Evolutionary conservation across 225 moss, liverwort and hornwort species (phyloP), one percentile per base, ranked within the genome.

Genomic region (Marchantia polymorpha): DNA sequence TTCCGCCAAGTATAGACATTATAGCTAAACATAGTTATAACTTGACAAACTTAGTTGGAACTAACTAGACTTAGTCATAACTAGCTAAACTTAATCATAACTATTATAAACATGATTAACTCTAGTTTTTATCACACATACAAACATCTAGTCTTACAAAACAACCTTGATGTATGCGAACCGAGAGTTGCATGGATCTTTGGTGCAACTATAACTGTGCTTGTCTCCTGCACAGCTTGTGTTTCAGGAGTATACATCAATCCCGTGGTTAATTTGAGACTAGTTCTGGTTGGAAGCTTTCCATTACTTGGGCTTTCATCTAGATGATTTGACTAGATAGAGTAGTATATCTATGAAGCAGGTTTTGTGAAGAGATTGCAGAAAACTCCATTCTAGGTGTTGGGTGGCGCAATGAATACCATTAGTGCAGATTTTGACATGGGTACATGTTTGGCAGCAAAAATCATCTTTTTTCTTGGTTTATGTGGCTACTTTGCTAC

Each of bases 191-290:
- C 86, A 17, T 86, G 83, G 64, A 74, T 81, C 4, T 81, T 83
- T 26, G 86, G 86, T 49, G 55, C 78, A 0, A 81, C 86, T 14
- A 54, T 86, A 19, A 81, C 75, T 54, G 75, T 86, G 58, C 65
- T 86, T 69, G 81, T 83, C 69, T 86, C 83, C 30, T 52, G 51
- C 52, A 83, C 83, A 49, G 86, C 69, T 31, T 83, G 83, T 30
- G 48, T 86, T 14, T 86, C 80, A 88, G 88, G 85, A 16, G 88
- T 85, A 8, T 86, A 88, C 72, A 77, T 88, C 82, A 88, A 88
- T 56, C 85, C 88, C 15, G 88, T 85, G 9, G 83, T 88, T 22
- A 82, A 83, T 4, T 80, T 88, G 49, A 80, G 77, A 11, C 52
- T 75, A 59, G 69, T 88, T 17, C 80, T 88, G 82, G 69, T 19